Evolutionary conservation across 2,329 filamentous ascomycete species (phyloP).

Genomic region (Pseudogymnoascus sp.): DNA sequence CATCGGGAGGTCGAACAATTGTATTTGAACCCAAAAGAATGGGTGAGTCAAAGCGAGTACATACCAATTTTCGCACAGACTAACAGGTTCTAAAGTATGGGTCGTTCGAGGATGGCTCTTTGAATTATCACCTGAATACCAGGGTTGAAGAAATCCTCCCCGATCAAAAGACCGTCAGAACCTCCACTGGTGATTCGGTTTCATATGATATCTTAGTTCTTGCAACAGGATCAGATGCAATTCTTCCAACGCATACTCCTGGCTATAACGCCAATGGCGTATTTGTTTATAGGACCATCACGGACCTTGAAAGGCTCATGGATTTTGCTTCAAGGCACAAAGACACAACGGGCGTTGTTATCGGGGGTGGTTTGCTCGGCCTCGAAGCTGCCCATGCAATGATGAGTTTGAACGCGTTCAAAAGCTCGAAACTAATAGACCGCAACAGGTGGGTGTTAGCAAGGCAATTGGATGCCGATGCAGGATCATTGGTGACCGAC

Average conservation of each 20-base stretch:
- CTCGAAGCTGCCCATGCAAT: conserved; percentile 88
- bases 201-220: conserved; percentile 75
- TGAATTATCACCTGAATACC: conserved; percentile 71
- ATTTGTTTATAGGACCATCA: conserved; percentile 83
- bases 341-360: conserved; percentile 64
- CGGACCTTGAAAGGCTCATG: conserved; percentile 72
- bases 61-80: not conserved
- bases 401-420: conserved; percentile 73
- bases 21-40: conserved; percentile 79
- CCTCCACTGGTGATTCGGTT: conserved; percentile 61
- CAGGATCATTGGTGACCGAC: conserved; percentile 72
- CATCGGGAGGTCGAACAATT: conserved; percentile 78
- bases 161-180: conserved; percentile 58
- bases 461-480: conserved; percentile 74
- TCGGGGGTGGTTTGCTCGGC: conserved; percentile 77
- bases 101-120: conserved; percentile 52
- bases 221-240: conserved; percentile 78
- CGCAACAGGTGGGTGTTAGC: conserved; percentile 76
- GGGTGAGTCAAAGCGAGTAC: conserved; percentile 47
- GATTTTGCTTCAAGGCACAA: conserved; percentile 60
- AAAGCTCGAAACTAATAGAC: conserved; percentile 71
- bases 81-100: conserved; percentile 21
- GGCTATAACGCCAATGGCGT: conserved; percentile 75
- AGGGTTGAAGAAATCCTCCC: conserved; percentile 61
- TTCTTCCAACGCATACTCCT: conserved; percentile 61